phyloP scores from a whole-genome alignment of 2,329 filamentous ascomycete genomes.

The Ceratocystis albifundus region DNA sequence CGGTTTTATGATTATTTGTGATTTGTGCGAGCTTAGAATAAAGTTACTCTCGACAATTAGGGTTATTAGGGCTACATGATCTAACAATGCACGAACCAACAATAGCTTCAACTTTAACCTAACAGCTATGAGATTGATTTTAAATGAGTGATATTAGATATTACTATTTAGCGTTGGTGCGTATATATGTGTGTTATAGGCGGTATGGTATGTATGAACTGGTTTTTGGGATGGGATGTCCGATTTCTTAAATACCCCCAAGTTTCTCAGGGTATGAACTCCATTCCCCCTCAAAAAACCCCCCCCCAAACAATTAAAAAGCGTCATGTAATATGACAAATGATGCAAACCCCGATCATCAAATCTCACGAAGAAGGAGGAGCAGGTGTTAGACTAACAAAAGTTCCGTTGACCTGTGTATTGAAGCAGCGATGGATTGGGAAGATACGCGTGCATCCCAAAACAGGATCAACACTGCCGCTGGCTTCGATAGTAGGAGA shows the following conservation, averaged over 20 bases:
- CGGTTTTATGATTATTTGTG: no score
- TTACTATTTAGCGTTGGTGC: background rate
- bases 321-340: background rate
- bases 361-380: background rate
- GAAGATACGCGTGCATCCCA: conserved; percentile 20
- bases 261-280: background rate
- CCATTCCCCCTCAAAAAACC: no score
- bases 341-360: background rate
- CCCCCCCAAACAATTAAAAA: background rate
- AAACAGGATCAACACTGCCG: conserved; percentile 22
- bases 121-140: background rate
- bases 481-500: conserved; percentile 24
- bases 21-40: no score
- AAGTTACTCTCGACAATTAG: background rate
- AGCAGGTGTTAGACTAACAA: conserved; percentile 16
- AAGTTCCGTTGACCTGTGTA: conserved; percentile 13
- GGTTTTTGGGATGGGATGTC: background rate
- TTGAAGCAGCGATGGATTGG: conserved; percentile 4
- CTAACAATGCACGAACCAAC: background rate
- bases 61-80: background rate
- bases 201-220: background rate
- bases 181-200: background rate
- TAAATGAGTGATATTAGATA: background rate
- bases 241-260: background rate
- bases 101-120: background rate